Evolutionary conservation across 2,329 filamentous ascomycete species (phyloP), one percentile per base, ranked within the genome.

Genomic region (Trichoderma sp.): DNA sequence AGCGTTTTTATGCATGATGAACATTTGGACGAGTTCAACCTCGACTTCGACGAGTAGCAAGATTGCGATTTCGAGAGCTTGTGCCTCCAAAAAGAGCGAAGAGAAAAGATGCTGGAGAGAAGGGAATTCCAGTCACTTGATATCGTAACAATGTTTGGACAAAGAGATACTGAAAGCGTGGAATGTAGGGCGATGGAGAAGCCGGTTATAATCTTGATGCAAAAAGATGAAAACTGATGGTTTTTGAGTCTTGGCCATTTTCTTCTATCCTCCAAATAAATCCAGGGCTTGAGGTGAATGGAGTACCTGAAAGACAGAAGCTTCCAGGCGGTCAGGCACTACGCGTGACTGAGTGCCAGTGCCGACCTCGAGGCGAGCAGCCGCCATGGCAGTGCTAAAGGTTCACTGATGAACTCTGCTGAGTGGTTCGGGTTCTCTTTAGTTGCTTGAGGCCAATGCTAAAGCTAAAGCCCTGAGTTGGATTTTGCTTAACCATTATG

Each of bases 1-100:
- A 49, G 49, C n/a, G 19, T 68, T 61, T 31, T 58, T 49, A 68
- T 64, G 29, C 70, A 72, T 71, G 47, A 19, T 60, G 40, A 21
- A 14, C 11, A 14, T 49, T 7, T 29, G 24, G 21, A 2, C 16
- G 24, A 14, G 2, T n/a, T 62, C 21, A 24, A n/a, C 10, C 13
- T 37, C 10, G 31, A 21, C n/a, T 19, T 19, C 14, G 55, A 37
- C n/a, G 19, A 19, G 3, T 8, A 57, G 55, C 55, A 58, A 37
- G 6, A n/a, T 33, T 11, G 61, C 19, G n/a, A 13, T 40, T 31
- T 53, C 19, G 8, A 58, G 13, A 21, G 47, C 16, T 37, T 13
- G 40, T 19, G 7, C 19, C 57, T 61, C 13, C 33, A 47, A 35
- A 11, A 14, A 52, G 5, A 13, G 14, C 37, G 8, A 14, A n/a